These are phyloP conservation scores for Cyanidioschyzon merolae DNA, from an alignment of 23 red algal species.

Conservation along the genomic window DNA sequence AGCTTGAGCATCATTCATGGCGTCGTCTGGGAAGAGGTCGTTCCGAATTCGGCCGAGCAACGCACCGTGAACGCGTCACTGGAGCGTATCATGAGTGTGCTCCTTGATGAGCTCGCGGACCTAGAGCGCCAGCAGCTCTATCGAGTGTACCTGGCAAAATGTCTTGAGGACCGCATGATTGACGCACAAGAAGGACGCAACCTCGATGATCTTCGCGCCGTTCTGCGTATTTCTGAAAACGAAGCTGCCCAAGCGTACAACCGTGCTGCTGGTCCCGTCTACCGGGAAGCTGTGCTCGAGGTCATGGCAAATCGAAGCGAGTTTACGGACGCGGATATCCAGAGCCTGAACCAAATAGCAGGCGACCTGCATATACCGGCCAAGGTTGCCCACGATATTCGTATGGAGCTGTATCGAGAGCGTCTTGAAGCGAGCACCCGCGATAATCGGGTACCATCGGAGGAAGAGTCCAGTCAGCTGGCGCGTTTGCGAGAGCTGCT, in stretches of 20 bases:
- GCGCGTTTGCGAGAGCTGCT: conserved; percentile 47
- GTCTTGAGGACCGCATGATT: conserved; percentile 45
- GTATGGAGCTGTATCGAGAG: conserved; percentile 49
- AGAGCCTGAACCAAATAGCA: conserved; percentile 37
- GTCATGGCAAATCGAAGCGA: conserved; percentile 22
- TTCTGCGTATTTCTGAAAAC: conserved; percentile 44
- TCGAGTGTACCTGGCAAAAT: conserved; percentile 72
- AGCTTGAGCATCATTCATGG: conserved; percentile 30
- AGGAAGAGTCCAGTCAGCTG: conserved; percentile 59
- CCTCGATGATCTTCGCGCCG: conserved; percentile 38
- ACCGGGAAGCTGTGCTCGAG: conserved; percentile 39
- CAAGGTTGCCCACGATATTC: conserved; percentile 47
- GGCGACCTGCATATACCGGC: conserved; percentile 48
- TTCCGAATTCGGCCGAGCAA: conserved; percentile 3
- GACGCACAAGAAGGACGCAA: conserved; percentile 29
- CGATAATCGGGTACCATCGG: conserved; percentile 70
- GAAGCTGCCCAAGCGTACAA: conserved; percentile 58
- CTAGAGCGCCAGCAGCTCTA: conserved; percentile 70
- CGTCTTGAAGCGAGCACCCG: conserved; percentile 36
- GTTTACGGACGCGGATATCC: conserved; percentile 27
- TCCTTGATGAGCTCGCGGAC: conserved; percentile 22
- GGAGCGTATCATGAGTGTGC: conserved; percentile 28
- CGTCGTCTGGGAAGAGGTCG: not conserved
- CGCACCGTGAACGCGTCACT: conserved; percentile 24
- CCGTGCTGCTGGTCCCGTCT: conserved; percentile 63